Base-by-base conservation (phyloP, 2,329 filamentous ascomycete species). In the Chaetomium strumarium region DNA sequence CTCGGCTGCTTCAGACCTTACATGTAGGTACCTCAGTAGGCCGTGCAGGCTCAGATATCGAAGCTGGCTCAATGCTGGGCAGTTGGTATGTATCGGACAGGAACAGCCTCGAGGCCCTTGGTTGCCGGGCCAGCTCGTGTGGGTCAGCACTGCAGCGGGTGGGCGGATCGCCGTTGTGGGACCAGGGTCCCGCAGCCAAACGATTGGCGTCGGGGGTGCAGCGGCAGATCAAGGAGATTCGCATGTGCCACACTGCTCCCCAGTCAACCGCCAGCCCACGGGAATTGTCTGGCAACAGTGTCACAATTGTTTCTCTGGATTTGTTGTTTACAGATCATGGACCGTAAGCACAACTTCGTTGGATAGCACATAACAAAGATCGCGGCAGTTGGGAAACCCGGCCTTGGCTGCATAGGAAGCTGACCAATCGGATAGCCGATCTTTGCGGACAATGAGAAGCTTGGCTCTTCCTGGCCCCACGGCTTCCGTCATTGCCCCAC, bases 401-500 rank as follows among this genome's bases (percentile, higher is more conserved):
- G 14, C 16, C n/a, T 16, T 16, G 13, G 34, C 34, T 13, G n/a
- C 34, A 37, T 6, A 37, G 34, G 8, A 4, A 37, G 34, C 13
- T 3, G 34, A n/a, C 34, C 13, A 37, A 37, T 37, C 12, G 16
- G 34, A 7, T 24, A 24, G 4, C 24, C 24, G 34, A n/a, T n/a
- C 34, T 8, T 24, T 24, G 34, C 20, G 37, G 31, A 13, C 19
- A 24, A 45, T 37, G 16, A 9, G 51, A 16, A 52, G 49, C 49
- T 52, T 46, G 33, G 46, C 29, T 19, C 12, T 24, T n/a, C 19
- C 5, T 12, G 16, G 49, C 16, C 53, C 55, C 55, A 50, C 41
- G 14, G 5, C 36, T 56, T 24, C 52, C 58, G 58, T 60, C 58
- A 60, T 58, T 33, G 57, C 37, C 57, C 58, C 58, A 55, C 57